phyloP scores from a whole-genome alignment of 192 early-diverging fungal species.

The Geranomyces variabilis region DNA sequence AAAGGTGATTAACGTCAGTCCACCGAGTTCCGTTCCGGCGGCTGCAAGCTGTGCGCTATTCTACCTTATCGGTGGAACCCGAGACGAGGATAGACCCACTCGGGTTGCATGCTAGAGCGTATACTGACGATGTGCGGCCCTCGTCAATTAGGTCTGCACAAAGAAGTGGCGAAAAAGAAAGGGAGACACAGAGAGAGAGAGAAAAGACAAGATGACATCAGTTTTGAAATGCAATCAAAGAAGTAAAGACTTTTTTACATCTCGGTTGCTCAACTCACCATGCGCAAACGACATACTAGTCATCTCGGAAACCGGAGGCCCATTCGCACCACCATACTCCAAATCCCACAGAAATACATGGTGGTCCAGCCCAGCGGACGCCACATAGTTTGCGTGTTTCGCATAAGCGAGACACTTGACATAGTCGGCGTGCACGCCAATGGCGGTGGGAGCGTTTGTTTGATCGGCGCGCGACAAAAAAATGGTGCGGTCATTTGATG shows the following conservation, averaged over 20 bases:
- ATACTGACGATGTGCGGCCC: slow-evolving; percentile 74
- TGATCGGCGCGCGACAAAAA: slow-evolving; percentile 55
- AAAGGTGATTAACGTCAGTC: not conserved
- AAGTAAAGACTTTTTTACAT: slow-evolving; percentile 35
- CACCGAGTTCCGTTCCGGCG: too few species aligned
- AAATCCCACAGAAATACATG: slow-evolving; percentile 92
- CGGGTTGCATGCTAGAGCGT: slow-evolving; percentile 82
- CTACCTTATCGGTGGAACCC: slow-evolving; percentile 87
- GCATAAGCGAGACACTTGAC: slow-evolving; percentile 89
- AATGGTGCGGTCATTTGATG: slow-evolving; percentile 91
- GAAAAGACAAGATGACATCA: too few species aligned
- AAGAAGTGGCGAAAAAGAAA: not conserved
- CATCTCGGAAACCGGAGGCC: not conserved
- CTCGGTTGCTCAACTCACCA: slow-evolving; percentile 12
- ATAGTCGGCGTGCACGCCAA: slow-evolving; percentile 90
- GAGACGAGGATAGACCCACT: slow-evolving; percentile 80
- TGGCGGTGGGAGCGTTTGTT: slow-evolving; percentile 38
- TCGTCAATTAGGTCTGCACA: slow-evolving; percentile 27
- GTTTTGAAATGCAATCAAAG: too few species aligned
- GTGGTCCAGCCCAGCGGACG: slow-evolving; percentile 89
- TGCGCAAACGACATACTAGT: not conserved
- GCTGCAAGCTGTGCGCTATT: too few species aligned
- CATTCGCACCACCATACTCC: slow-evolving; percentile 50
- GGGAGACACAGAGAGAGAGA: too few species aligned
- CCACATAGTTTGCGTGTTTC: slow-evolving; percentile 71